Conservation (phyloP, 768 basidiomycete genomes). For the Sistotremastrum suecicum region DNA sequence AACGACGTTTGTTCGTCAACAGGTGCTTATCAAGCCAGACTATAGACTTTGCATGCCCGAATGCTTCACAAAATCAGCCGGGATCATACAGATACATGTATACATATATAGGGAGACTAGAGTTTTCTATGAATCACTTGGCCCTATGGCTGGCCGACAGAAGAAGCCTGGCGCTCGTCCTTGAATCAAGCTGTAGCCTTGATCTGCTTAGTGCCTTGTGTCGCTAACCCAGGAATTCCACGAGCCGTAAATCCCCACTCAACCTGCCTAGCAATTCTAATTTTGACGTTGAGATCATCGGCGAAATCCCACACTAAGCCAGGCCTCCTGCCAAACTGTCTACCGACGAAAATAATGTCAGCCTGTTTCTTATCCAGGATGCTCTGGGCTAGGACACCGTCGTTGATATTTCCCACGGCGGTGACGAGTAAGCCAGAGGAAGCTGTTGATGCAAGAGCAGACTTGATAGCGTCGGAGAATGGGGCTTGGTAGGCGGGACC, state of each 20-base stretch:
- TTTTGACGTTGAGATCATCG: constrained; percentile 36
- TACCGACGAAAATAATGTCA: constrained; percentile 41
- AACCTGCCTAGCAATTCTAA: constrained; percentile 39
- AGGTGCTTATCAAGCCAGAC: too few species aligned
- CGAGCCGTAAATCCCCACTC: constrained; percentile 36
- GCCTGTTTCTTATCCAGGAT: constrained; percentile 43
- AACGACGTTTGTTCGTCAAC: too few species aligned
- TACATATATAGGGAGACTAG: too few species aligned
- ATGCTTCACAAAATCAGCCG: too few species aligned
- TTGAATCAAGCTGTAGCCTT: too few species aligned
- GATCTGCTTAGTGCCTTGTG: too few species aligned
- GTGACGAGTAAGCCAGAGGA: constrained; percentile 1
- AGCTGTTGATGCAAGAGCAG: constrained; percentile 13
- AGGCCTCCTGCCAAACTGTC: constrained; percentile 49
- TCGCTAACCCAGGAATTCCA: constrained; percentile 3
- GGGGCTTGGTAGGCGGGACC: constrained; percentile 38
- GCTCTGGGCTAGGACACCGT: constrained; percentile 38
- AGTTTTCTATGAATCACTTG: too few species aligned
- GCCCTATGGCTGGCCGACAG: too few species aligned
- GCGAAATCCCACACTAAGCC: constrained; percentile 35
- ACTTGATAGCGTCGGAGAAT: constrained; percentile 39
- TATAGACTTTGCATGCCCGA: too few species aligned
- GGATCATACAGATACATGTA: too few species aligned
- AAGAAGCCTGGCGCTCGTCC: too few species aligned
- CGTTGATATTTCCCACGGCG: constrained; percentile 45